Evolutionary conservation across 352 stramenopile species (phyloP), one percentile per base, ranked within the genome.

Genomic region (Pseudoperonospora humuli): DNA sequence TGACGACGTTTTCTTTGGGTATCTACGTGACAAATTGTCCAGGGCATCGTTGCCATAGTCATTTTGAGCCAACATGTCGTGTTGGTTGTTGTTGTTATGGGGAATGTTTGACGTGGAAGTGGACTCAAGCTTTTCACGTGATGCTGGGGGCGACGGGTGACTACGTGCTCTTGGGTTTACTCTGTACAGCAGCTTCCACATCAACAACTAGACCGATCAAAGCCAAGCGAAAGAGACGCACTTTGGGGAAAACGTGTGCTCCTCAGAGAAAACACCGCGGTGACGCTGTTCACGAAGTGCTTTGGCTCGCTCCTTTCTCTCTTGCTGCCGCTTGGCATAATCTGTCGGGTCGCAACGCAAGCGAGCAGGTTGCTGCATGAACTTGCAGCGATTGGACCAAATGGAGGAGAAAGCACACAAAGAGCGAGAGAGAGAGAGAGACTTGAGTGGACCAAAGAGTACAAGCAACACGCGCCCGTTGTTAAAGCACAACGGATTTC

Each of bases 201-300:
- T n/a, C n/a, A n/a, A n/a, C n/a, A n/a, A n/a, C n/a, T n/a, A n/a
- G n/a, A n/a, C n/a, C n/a, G n/a, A n/a, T n/a, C n/a, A n/a, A 6
- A 35, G 29, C 18, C 13, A 19, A 35, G 10, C 7, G 23, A 19
- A 13, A 44, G 14, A 31, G 13, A 61, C 57, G 26, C 51, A 88
- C 74, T 91, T 91, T 52, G 78, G 78, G 5, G 58, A 18, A 52
- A 91, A 91, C 6, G 78, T 91, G 57, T 86, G 77, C 21, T 86
- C 67, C 14, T 88, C 75, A 18, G 69, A 81, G 42, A 84, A 77
- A 50, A 86, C 55, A 17, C 78, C 75, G 18, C 68, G 70, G 34
- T 70, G 64, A 24, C 74, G 70, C 54, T 86, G 73, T 23, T 85
- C 71, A 27, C 75, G 70, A 56, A 91, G 50, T 47, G 88, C 71